These are phyloP conservation scores for Chytriomyces sp. DNA, from an alignment of 192 early-diverging fungal genomes.

Conservation along the genomic window DNA sequence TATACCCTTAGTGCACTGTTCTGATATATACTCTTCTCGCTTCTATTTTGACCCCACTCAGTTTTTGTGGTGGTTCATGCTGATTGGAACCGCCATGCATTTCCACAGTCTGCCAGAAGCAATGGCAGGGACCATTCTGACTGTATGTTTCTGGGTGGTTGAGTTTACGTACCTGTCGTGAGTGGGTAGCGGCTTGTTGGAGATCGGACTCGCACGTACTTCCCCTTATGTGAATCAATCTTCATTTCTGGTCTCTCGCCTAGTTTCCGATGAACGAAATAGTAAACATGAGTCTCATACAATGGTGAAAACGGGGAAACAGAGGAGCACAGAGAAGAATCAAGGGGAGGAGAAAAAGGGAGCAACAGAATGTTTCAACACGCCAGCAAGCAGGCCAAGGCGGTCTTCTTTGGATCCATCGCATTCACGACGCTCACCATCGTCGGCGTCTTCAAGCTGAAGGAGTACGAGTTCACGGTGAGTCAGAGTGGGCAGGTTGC, in stretches of 20 bases:
- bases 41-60: conserved; percentile 37
- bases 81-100: conserved; percentile 75
- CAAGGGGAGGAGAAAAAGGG: background rate
- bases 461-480: conserved; percentile 20
- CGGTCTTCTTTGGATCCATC: conserved; percentile 20
- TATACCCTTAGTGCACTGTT: conserved; percentile 18
- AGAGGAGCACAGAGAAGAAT: too few species aligned
- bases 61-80: conserved; percentile 74
- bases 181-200: too few species aligned
- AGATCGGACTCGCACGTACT: too few species aligned
- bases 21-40: conserved; percentile 39
- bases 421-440: conserved; percentile 25
- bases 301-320: too few species aligned
- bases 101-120: conserved; percentile 77
- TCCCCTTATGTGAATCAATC: too few species aligned
- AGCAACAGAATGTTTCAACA: background rate
- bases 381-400: background rate
- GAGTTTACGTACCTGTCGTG: conserved; percentile 20
- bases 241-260: too few species aligned
- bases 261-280: too few species aligned
- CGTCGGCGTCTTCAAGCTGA: conserved; percentile 23
- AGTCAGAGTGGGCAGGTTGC: too few species aligned
- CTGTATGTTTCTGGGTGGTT: conserved; percentile 69
- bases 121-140: conserved; percentile 67
- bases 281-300: too few species aligned